Conservation (phyloP, 2,329 filamentous ascomycete genomes). For the Botrytis fragariae region DNA sequence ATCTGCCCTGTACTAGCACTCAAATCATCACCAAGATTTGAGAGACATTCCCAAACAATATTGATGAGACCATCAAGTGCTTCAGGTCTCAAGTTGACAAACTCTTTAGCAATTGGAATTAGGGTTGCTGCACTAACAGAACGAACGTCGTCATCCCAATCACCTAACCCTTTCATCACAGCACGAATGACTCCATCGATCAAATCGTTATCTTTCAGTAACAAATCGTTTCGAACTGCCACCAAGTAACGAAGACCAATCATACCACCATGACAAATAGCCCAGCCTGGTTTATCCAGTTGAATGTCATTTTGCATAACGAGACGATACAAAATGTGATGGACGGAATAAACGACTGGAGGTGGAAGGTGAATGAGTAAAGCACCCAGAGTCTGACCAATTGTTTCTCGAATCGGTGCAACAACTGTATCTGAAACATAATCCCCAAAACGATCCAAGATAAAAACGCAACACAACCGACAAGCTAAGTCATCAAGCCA, state of each 20-base stretch:
- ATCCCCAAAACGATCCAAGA: slow-evolving; percentile 95
- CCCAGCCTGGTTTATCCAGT: slow-evolving; percentile 76
- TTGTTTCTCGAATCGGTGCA: slow-evolving; percentile 91
- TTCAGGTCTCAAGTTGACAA: slow-evolving; percentile 77
- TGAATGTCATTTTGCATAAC: slow-evolving; percentile 86
- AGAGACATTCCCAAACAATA: slow-evolving; percentile 96
- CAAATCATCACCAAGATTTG: slow-evolving; percentile 92
- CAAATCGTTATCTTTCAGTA: slow-evolving; percentile 77
- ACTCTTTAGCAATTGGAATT: slow-evolving; percentile 93
- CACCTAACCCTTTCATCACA: slow-evolving; percentile 91
- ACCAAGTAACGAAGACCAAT: slow-evolving; percentile 93
- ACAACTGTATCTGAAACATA: slow-evolving; percentile 98
- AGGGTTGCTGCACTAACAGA: slow-evolving; percentile 96
- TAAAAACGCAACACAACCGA: slow-evolving; percentile 89
- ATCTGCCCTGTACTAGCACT: slow-evolving; percentile 97
- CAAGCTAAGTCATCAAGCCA: slow-evolving; percentile 97
- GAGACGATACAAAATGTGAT: slow-evolving; percentile 79
- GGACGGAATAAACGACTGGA: slow-evolving; percentile 78
- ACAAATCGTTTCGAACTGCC: slow-evolving; percentile 86
- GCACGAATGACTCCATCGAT: slow-evolving; percentile 90
- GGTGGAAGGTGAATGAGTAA: slow-evolving; percentile 80
- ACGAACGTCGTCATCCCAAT: slow-evolving; percentile 91
- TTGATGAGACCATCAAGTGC: slow-evolving; percentile 80
- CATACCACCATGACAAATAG: slow-evolving; percentile 97
- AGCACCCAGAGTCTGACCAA: slow-evolving; percentile 89